Percentiles rank a stretch among this genome's conserved stretches.
These are phyloP conservation scores for Colletotrichum lindemuthianum DNA, from an alignment of 2,329 filamentous ascomycete genomes.

Conservation along the genomic window DNA sequence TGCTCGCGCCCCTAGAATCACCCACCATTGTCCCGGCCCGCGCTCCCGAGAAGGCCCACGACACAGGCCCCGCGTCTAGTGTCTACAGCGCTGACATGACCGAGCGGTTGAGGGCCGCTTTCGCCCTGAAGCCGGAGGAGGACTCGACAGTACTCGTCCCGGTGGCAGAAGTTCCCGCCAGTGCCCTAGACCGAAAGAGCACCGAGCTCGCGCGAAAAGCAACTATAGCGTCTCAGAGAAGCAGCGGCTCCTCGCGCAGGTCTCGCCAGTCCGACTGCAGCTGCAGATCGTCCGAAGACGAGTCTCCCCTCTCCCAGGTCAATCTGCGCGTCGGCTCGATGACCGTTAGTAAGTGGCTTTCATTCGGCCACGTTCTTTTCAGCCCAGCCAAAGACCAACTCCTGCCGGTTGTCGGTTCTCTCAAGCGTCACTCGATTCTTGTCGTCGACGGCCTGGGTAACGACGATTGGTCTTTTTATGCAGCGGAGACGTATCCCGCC, in stretches of 20 bases:
- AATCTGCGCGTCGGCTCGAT: constrained; percentile 83
- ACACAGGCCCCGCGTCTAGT: constrained; percentile 56
- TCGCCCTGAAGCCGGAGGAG: constrained; percentile 46
- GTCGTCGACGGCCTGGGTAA: constrained; percentile 88
- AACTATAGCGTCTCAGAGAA: constrained; percentile 39
- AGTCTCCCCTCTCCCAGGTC: constrained; percentile 74
- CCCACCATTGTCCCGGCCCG: constrained; percentile 51
- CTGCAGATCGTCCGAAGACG: constrained; percentile 63
- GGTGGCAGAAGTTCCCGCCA: constrained; percentile 49
- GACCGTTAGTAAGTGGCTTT: constrained; percentile 89
- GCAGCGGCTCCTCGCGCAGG: constrained; percentile 46
- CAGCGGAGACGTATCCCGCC: constrained; percentile 79
- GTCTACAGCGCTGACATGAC: constrained; percentile 66
- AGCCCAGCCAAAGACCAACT: constrained; percentile 81
- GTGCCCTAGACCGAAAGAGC: constrained; percentile 42
- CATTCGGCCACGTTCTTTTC: constrained; percentile 85
- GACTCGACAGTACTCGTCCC: constrained; percentile 57
- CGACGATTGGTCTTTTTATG: constrained; percentile 88
- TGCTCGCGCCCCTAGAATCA: constrained; percentile 55
- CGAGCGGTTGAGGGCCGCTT: constrained; percentile 60
- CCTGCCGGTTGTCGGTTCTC: constrained; percentile 57
- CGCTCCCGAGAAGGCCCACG: constrained; percentile 8
- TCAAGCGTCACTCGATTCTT: constrained; percentile 72
- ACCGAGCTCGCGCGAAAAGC: constrained; percentile 31
- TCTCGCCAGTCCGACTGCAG: constrained; percentile 55